A percentile compares a stretch with the other conserved stretches of the same genome.
Evolutionary conservation across 805 yeast species (phyloP).

Genomic region (Yarrowia sp.): DNA sequence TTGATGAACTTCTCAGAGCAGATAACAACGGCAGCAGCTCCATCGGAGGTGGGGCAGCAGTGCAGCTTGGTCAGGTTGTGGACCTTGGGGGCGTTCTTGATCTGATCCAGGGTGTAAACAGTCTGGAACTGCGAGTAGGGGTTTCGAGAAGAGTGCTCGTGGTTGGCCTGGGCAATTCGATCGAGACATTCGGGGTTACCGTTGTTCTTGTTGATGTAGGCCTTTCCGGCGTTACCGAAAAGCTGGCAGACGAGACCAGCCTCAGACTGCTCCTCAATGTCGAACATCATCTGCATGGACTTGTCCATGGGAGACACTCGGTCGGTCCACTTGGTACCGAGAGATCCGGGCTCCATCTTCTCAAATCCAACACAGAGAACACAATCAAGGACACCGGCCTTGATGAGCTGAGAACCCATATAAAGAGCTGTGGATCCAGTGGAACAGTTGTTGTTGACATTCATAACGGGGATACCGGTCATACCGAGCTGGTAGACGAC

Average conservation of each 20-base stretch:
- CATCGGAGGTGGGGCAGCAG: conserved; percentile 35
- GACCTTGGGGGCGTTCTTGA: conserved; percentile 31
- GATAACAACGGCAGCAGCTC: conserved; percentile 33
- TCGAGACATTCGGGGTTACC: conserved; percentile 30
- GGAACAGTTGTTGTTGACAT: conserved; percentile 34
- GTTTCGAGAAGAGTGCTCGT: conserved; percentile 32
- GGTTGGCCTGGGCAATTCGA: conserved; percentile 32
- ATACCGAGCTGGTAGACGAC: conserved; percentile 33
- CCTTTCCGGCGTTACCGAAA: conserved; percentile 33
- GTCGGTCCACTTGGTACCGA: conserved; percentile 31
- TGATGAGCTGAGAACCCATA: conserved; percentile 30
- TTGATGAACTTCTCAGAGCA: conserved; percentile 32
- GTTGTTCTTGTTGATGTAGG: conserved; percentile 29
- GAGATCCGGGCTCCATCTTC: conserved; percentile 33
- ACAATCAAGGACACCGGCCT: conserved; percentile 31
- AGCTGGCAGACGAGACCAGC: conserved; percentile 32
- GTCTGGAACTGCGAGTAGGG: conserved; percentile 33
- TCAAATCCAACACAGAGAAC: conserved; percentile 33
- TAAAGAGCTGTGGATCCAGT: conserved; percentile 33
- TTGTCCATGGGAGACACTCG: conserved; percentile 30
- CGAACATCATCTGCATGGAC: conserved; percentile 29
- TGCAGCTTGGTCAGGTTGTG: conserved; percentile 32
- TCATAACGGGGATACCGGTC: conserved; percentile 33
- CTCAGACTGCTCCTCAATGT: conserved; percentile 27
- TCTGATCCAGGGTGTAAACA: conserved; percentile 32